Evolutionary conservation across 495 filamentous ascomycete species (phyloP), one percentile per base, ranked within the genome.

Genomic region (Penicillium fimorum): DNA sequence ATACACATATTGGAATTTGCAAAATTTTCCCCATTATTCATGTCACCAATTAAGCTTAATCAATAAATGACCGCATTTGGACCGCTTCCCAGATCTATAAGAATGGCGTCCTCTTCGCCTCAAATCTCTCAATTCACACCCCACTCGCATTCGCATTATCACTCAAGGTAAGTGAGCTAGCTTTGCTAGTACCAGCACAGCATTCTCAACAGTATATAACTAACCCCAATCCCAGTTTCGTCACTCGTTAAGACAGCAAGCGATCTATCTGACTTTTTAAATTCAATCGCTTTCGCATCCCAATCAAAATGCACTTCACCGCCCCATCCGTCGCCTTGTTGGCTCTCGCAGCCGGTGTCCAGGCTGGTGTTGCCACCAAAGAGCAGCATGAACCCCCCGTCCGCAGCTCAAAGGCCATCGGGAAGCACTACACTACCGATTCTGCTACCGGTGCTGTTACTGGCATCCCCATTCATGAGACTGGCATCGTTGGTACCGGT

Each of bases 301-400:
- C 55, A 25, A 61, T 33, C 27, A 64, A 58, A 45, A 69, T 69
- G 66, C 47, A 67, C 52, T 69, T 69, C 61, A 55, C 65, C 22
- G 47, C 59, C 18, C 46, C 57, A 38, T 17, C 61, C 38, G 40
- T 70, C 24, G 51, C 63, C 46, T 22, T 68, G 54, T 48, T 68
- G 42, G 65, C 68, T 35, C 53, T 70, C 57, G 65, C 66, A 27
- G 60, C 68, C 35, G 65, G 65, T 20, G 60, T 62, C 47, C 50
- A 57, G 38, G 67, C 67, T 29, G 50, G 17, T 54, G 45, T n/a
- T n/a, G n/a, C 17, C 13, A 32, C 30, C 25, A 29, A 20, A 35
- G 57, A 63, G 55, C 40, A 57, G 24, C 13, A 24, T 3, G 64
- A 67, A 53, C 67, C 62, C 37, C 59, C 62, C 3, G 44, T 58